These are phyloP conservation scores for Thinopyrum elongatum DNA, from an alignment of 176 grass and related monocot genomes.

Conservation along the genomic window DNA sequence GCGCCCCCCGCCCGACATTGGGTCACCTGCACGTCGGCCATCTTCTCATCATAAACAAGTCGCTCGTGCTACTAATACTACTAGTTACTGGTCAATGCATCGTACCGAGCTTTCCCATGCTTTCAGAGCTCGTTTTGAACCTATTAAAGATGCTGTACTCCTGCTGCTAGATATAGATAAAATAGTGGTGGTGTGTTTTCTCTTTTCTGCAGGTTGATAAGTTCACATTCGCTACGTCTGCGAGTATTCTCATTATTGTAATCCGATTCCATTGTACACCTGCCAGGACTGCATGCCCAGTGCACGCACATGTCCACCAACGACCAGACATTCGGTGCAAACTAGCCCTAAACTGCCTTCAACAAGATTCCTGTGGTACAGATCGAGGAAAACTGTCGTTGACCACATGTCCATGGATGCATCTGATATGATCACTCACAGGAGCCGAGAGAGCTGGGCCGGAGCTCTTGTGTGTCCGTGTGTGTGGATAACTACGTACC, in stretches of 20 bases:
- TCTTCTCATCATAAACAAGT: no score
- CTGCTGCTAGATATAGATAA: background rate
- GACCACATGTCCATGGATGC: constrained; percentile 6
- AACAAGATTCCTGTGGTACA: constrained; percentile 9
- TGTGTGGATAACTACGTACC: background rate
- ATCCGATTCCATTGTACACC: background rate
- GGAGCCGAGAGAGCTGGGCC: background rate
- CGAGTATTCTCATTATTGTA: constrained; percentile 9
- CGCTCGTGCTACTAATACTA: no score
- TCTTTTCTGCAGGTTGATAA: background rate
- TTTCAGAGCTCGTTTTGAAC: constrained; percentile 27
- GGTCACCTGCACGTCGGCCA: background rate
- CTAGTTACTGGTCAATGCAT: no score
- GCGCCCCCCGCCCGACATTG: background rate
- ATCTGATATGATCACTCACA: background rate
- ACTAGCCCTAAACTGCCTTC: constrained; percentile 14
- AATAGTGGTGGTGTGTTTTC: background rate
- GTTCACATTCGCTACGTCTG: background rate
- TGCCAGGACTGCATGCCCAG: background rate
- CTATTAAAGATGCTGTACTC: background rate
- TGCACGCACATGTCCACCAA: background rate
- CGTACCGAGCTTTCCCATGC: background rate
- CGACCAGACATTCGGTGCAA: constrained; percentile 13
- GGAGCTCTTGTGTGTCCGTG: background rate
- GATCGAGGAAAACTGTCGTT: constrained; percentile 11